These are phyloP conservation scores for Saccharum officinarum DNA, from an alignment of 176 grass and related monocot genomes.

Conservation along the genomic window DNA sequence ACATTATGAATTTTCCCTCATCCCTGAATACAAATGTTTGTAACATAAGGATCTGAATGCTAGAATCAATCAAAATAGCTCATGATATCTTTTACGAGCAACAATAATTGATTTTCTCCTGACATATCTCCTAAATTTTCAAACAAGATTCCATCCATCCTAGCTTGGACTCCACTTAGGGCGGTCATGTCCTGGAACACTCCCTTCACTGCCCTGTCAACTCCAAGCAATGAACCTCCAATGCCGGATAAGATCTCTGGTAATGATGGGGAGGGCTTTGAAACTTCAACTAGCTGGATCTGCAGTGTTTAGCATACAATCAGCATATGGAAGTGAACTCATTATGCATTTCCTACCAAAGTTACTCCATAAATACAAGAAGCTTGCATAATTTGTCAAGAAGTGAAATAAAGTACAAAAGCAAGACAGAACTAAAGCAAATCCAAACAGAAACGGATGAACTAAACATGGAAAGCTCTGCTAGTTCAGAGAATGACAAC, in stretches of 20 bases:
- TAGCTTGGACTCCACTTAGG: constrained; percentile 73
- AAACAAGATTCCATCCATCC: constrained; percentile 80
- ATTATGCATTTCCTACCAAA: constrained; percentile 25
- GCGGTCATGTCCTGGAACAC: constrained; percentile 60
- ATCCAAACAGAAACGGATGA: constrained; percentile 14
- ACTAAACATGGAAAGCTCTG: constrained; percentile 10
- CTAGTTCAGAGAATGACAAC: constrained; percentile 15
- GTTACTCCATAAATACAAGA: constrained; percentile 7
- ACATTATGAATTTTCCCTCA: neutral
- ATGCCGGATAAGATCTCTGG: constrained; percentile 56
- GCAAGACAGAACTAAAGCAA: neutral
- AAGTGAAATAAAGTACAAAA: constrained; percentile 28
- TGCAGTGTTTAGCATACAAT: constrained; percentile 46
- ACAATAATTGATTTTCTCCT: constrained; percentile 57
- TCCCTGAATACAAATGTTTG: constrained; percentile 27
- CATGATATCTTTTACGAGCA: constrained; percentile 63
- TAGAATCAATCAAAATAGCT: constrained; percentile 55
- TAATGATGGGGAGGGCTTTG: constrained; percentile 66
- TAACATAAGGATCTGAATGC: constrained; percentile 5
- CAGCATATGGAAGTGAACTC: constrained; percentile 35
- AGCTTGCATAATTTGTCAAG: neutral
- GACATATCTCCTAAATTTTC: constrained; percentile 58
- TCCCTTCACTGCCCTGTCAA: constrained; percentile 64
- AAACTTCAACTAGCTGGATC: constrained; percentile 85
- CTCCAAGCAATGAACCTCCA: constrained; percentile 65